Evolutionary conservation across 2,329 filamentous ascomycete genomes (phyloP).

Genomic region (Trichoderma arundinaceum): DNA sequence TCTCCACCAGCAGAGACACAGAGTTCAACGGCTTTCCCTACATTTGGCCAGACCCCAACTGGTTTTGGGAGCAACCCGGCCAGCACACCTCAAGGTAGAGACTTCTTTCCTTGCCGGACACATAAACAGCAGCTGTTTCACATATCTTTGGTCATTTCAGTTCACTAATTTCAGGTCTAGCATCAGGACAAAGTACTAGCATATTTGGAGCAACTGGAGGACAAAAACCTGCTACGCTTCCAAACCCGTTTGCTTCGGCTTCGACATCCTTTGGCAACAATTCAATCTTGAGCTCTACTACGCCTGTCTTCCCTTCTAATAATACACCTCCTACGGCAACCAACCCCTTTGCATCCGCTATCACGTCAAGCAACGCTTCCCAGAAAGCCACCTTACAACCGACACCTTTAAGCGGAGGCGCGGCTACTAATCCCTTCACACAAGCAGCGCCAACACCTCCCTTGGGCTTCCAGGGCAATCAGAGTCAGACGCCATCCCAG

Average conservation of each 20-base stretch:
- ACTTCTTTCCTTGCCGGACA: background rate
- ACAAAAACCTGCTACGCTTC: conserved; percentile 13
- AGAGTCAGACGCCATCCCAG: conserved; percentile 13
- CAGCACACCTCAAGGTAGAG: conserved; percentile 25
- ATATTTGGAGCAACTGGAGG: conserved; percentile 13
- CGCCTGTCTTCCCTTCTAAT: background rate
- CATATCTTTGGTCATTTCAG: background rate
- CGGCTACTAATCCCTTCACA: conserved; percentile 26
- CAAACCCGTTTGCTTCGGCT: conserved; percentile 31
- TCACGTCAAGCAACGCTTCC: background rate
- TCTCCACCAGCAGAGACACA: background rate
- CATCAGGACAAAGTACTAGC: conserved; percentile 14
- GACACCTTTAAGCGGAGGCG: background rate
- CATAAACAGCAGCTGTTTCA: background rate
- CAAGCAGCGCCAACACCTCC: conserved; percentile 2
- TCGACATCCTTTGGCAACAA: conserved; percentile 1
- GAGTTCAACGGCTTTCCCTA: conserved; percentile 19
- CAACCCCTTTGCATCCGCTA: conserved; percentile 28
- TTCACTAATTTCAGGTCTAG: conserved; percentile 26
- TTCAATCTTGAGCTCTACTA: background rate
- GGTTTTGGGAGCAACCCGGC: conserved; percentile 17
- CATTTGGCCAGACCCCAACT: conserved; percentile 6
- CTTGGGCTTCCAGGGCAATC: background rate
- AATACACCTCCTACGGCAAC: background rate
- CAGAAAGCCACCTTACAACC: conserved; percentile 24